Evolutionary conservation across 108 stramenopile genomes (phyloP).

Genomic region (Craspedostauros australis): DNA sequence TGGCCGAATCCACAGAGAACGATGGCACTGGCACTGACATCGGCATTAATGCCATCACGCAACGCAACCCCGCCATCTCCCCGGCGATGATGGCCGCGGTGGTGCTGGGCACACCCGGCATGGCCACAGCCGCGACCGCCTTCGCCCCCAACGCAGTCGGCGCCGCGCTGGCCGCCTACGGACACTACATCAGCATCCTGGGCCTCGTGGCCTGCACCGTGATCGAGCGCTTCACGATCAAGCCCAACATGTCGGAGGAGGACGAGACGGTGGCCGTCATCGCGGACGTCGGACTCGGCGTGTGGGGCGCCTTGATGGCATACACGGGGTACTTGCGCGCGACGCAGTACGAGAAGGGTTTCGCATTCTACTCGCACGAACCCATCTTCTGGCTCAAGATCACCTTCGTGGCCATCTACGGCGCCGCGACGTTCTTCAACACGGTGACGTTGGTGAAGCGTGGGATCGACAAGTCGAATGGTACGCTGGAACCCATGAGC

Average conservation of each 20-base stretch:
- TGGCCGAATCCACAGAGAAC: too few species aligned
- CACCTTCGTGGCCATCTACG: slow-evolving; percentile 45
- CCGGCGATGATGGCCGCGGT: neutral
- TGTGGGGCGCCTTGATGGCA: slow-evolving; percentile 34
- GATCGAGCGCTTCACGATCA: slow-evolving; percentile 58
- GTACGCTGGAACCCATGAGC: slow-evolving; percentile 37
- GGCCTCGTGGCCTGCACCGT: slow-evolving; percentile 43
- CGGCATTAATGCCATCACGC: too few species aligned
- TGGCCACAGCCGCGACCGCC: slow-evolving; percentile 41
- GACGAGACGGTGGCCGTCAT: slow-evolving; percentile 47
- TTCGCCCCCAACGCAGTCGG: slow-evolving; percentile 33
- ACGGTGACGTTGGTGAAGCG: slow-evolving; percentile 33
- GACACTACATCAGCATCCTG: slow-evolving; percentile 57
- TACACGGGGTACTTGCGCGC: slow-evolving; percentile 60
- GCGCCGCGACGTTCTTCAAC: slow-evolving; percentile 22
- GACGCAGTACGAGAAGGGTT: slow-evolving; percentile 61
- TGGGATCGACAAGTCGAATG: slow-evolving; percentile 34
- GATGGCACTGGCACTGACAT: too few species aligned
- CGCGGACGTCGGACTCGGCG: slow-evolving; percentile 52
- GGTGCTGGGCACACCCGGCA: neutral
- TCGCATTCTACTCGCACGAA: slow-evolving; percentile 71
- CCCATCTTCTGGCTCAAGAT: slow-evolving; percentile 83
- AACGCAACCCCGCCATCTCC: too few species aligned
- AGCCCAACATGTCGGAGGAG: slow-evolving; percentile 53
- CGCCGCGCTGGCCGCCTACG: slow-evolving; percentile 64